Conservation (phyloP, 1,139 yeast genomes). For the Kurtzmaniella quercitrusa region DNA sequence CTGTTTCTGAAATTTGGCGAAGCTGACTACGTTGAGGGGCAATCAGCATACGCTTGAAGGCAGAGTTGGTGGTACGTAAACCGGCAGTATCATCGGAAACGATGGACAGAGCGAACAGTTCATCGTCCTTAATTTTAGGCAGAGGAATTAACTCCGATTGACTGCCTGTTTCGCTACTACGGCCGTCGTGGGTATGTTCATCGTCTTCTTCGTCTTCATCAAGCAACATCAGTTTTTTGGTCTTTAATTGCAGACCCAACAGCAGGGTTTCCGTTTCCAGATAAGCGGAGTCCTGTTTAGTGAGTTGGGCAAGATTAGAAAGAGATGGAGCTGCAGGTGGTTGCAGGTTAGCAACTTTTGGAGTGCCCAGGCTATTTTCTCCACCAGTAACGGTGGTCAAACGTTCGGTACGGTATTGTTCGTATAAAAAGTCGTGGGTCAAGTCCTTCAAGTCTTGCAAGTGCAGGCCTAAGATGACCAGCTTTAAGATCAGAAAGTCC, state of each 20-base stretch:
- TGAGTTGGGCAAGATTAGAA: constrained; percentile 61
- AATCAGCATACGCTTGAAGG: constrained; percentile 54
- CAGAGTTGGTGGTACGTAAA: constrained; percentile 26
- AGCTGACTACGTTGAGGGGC: constrained; percentile 64
- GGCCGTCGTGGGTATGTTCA: neutral
- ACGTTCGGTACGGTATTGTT: constrained; percentile 88
- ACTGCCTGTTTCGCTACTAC: neutral
- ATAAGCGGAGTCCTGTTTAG: constrained; percentile 18
- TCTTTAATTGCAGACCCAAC: constrained; percentile 12
- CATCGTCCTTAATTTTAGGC: constrained; percentile 26
- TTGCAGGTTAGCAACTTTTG: constrained; percentile 6
- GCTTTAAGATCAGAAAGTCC: constrained; percentile 79
- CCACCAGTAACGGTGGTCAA: constrained; percentile 53
- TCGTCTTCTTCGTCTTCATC: constrained; percentile 25
- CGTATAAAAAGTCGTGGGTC: constrained; percentile 89
- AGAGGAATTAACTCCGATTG: constrained; percentile 17
- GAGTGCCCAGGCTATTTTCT: constrained; percentile 11
- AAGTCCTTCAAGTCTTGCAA: constrained; percentile 88
- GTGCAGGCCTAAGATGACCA: constrained; percentile 87
- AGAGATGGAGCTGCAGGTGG: constrained; percentile 50
- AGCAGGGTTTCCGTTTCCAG: constrained; percentile 14
- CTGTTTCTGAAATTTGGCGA: constrained; percentile 75
- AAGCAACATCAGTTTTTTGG: constrained; percentile 33
- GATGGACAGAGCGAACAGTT: constrained; percentile 20
- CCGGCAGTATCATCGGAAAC: constrained; percentile 26